Evolutionary conservation across 1,284 basidiomycete genomes (phyloP), one percentile per base, ranked within the genome.

Genomic region (Cryptococcus deneoformans): DNA sequence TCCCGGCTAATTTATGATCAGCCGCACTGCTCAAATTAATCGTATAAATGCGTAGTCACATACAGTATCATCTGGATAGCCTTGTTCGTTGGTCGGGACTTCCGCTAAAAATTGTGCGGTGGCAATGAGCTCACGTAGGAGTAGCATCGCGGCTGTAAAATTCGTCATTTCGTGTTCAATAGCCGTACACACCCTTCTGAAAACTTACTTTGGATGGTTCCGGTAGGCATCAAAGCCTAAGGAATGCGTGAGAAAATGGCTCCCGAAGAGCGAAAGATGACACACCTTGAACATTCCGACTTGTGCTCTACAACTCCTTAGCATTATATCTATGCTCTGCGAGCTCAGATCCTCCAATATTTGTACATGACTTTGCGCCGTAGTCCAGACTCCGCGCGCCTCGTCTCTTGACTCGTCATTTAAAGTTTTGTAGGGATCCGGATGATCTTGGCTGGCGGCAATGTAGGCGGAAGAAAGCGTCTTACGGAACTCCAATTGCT

Each of bases 51-150:
- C 16, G 6, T 36, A 9, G 7, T 35, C 11, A 58, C 66, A 53
- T 40, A 71, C 69, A 29, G 71, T 70, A 48, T 64, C 50, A 40
- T 40, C 42, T 2, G 72, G 70, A 50, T 73, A 73, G 0, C 70
- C 70, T 45, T 73, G 72, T 52, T 73, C 72, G 40, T 69, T 68
- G n/a, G 63, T 66, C 1, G 72, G 72, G 2, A 73, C 61, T 39
- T 69, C 67, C 1, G 67, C 54, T 10, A 73, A 53, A 34, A 73
- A 64, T 53, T 70, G 65, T 1, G 63, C 56, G 1, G 59, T 55
- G 2, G 68, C 61, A 7, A 70, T 64, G 12, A 68, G 47, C 1
- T 67, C 62, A 20, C 72, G 59, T 1, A 70, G 42, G 34, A 72
- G 53, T 38, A 70, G 56, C 1, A 66, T 54, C 7, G 61, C 66